Evolutionary conservation across 2,329 filamentous ascomycete genomes (phyloP), one percentile per base, ranked within the genome.

Genomic region (Xylariaceae sp.): DNA sequence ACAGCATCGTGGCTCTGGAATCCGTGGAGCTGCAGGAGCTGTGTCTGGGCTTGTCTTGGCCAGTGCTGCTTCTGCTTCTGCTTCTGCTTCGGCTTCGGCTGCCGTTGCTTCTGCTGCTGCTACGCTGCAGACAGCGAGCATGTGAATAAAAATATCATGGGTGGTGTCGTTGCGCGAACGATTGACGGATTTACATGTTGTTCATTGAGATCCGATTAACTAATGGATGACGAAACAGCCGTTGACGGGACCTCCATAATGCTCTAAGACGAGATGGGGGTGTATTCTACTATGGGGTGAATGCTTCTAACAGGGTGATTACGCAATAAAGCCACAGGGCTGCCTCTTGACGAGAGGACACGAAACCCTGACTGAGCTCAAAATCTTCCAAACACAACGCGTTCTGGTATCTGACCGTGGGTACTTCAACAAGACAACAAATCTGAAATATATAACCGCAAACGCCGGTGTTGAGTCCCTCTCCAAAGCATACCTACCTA

Each of bases 1-100:
- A 77, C 35, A 86, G 75, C 63, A 88, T 71, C 23, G 60, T 70
- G 42, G 34, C 51, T 45, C 15, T 35, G 9, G 55, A 18, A 9
- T 42, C n/a, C 8, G 23, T 30, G 3, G 1, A 30, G 10, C 50
- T 52, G 23, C 23, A 34, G 45, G 51, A 13, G 59, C 47, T 45
- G 47, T 45, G 37, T 9, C 13, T 45, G 13, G 42, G 37, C 37
- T 45, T n/a, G 11, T 45, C 10, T 30, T 30, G 23, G 5, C 42
- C 42, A 13, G n/a, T n/a, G n/a, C 9, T 68, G 68, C 65, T 69
- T 62, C 67, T 62, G 56, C 53, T 64, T 62, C 64, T 64, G 64
- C 64, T 66, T 67, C 68, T 70, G 65, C 69, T 65, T 17, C 15
- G 56, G 52, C 48, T 51, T 30, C 4, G 23, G 23, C 23, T 30